Percentiles rank a stretch among this genome's conserved stretches.
Conservation (phyloP, 768 basidiomycete species). For the Lentinus brumalis region DNA sequence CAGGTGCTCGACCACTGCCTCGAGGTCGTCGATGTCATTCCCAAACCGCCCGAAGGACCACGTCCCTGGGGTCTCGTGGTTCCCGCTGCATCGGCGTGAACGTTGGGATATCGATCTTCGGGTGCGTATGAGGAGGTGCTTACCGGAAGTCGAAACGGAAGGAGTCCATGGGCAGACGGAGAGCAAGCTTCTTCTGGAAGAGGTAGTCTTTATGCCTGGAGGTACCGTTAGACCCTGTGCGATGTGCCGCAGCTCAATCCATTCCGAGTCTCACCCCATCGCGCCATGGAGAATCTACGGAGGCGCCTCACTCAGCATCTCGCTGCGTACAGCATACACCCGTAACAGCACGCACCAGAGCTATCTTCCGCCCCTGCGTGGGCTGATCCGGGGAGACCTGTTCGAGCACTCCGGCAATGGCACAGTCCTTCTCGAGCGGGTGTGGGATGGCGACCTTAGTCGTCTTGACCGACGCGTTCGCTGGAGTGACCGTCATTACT, state of each 20-base stretch:
- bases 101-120: neutral
- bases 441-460: conserved; percentile 23
- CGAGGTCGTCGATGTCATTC: conserved; percentile 67
- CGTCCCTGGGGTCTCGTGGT: conserved; percentile 71
- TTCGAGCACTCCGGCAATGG: conserved; percentile 54
- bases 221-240: neutral
- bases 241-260: neutral
- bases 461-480: conserved; percentile 26
- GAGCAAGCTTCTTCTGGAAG: conserved; percentile 73
- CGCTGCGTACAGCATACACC: neutral
- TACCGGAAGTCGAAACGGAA: conserved; percentile 89
- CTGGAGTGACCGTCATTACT: conserved; percentile 9
- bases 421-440: conserved; percentile 8
- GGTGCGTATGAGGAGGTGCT: conserved; percentile 20
- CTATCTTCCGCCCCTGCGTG: conserved; percentile 61
- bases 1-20: conserved; percentile 64
- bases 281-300: conserved; percentile 76
- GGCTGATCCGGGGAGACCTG: conserved; percentile 52
- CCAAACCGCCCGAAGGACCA: conserved; percentile 53
- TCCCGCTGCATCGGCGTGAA: conserved; percentile 51
- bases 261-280: conserved; percentile 64
- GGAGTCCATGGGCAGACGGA: conserved; percentile 68
- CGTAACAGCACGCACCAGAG: conserved; percentile 51
- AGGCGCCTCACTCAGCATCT: conserved; percentile 21
- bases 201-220: conserved; percentile 84